These are phyloP conservation scores for Heritiera littoralis DNA, from an alignment of 345 rosid genomes.

Conservation along the genomic window DNA sequence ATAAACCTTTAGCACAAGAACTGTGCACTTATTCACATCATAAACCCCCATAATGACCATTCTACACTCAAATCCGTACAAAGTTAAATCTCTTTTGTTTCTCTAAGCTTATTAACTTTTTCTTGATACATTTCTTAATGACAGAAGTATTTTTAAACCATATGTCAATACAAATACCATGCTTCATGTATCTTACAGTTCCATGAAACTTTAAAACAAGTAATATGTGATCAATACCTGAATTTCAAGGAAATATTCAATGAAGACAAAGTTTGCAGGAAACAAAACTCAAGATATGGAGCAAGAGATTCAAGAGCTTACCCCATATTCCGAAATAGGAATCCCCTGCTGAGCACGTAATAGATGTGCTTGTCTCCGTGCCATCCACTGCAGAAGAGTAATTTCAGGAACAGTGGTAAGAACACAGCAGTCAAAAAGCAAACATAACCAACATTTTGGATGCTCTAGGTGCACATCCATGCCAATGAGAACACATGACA, in stretches of 20 bases:
- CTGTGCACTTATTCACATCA: background rate
- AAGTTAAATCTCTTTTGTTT: background rate
- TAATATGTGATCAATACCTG: background rate
- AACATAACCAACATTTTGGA: background rate
- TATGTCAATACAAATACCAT: conserved; percentile 10
- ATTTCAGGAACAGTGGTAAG: background rate
- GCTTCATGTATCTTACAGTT: background rate
- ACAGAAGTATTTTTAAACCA: background rate
- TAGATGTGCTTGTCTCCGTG: conserved; percentile 79
- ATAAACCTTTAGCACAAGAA: background rate
- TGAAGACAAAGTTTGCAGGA: background rate
- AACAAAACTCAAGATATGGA: background rate
- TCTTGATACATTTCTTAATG: background rate
- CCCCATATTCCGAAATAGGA: conserved; percentile 94
- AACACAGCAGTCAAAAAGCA: background rate
- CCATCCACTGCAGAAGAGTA: conserved; percentile 64
- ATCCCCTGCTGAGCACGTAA: conserved; percentile 95
- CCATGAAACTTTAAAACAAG: background rate
- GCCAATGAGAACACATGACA: background rate
- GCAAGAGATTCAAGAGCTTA: conserved; percentile 41
- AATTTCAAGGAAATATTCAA: background rate
- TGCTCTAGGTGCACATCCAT: background rate
- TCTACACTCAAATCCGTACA: background rate
- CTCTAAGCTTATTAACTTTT: background rate
- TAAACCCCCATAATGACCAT: background rate